Evolutionary conservation across 2,329 filamentous ascomycete genomes (phyloP), one percentile per base, ranked within the genome.

Genomic region (Mycosphaerella sp.): DNA sequence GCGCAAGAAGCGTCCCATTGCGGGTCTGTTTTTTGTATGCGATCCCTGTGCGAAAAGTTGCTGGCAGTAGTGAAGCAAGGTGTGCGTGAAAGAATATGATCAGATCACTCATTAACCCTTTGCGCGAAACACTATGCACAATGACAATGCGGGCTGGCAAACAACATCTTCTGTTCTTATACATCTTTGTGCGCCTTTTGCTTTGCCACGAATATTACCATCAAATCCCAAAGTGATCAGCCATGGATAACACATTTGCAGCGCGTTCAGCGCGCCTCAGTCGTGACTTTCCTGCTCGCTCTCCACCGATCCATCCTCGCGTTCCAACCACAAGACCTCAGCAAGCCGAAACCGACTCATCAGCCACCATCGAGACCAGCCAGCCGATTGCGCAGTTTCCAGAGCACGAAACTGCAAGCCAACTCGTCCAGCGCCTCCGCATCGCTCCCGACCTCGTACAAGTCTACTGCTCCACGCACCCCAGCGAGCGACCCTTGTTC

Each of bases 1-100:
- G 21, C 31, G 48, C 31, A 45, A 45, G 17, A 51, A 38, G 48
- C 40, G 41, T 3, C 48, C 48, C n/a, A 17, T 29, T 21, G 48
- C 48, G 23, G 38, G 45, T 14, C n/a, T 17, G 21, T 51, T 38
- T 17, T 31, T 51, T 11, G 31, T 51, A 32, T 38, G 23, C 21
- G 42, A 51, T n/a, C 41, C 12, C n/a, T 21, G 29, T 41, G 41
- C 32, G 32, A 36, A 14, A 23, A 31, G 14, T n/a, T n/a, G 39
- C 23, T 44, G 40, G 14, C 21, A 43, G 48, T 43, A 8, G 10
- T 10, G 26, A 34, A 34, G 29, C 44, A 17, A 36, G 5, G 8
- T 26, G 48, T 21, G 21, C 14, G 14, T 17, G 40, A 17, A 9
- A n/a, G 31, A 50, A 23, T 44, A 26, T 45, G 23, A 45, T 29